A percentile compares a stretch with the other conserved stretches of the same genome.
phyloP scores from a whole-genome alignment of 2,329 filamentous ascomycete species.

The Colletotrichum sp. region DNA sequence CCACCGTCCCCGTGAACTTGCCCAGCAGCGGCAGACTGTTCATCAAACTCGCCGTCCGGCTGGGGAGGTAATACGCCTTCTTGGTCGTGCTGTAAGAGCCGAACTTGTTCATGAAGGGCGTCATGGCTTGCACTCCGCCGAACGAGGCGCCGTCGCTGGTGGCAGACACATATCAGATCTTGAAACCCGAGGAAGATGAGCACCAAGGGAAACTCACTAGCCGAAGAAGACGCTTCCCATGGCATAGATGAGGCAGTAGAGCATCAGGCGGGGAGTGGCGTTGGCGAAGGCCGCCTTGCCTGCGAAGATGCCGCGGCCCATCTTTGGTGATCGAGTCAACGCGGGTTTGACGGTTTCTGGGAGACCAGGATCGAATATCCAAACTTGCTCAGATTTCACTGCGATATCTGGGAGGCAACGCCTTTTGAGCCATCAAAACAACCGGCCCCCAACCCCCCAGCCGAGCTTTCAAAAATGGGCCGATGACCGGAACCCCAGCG shows the following conservation, averaged over 20 bases:
- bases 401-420: rapidly evolving
- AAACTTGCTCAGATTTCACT: neutral
- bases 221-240: neutral
- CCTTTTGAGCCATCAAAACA: neutral
- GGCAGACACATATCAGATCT: neutral
- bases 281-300: neutral
- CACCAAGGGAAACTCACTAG: neutral
- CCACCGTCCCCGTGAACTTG: neutral
- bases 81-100: neutral
- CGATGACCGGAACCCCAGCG: neutral
- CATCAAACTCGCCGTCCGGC: neutral
- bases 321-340: neutral
- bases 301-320: neutral
- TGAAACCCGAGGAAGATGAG: no score
- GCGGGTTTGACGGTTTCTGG: no score
- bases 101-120: neutral
- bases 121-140: neutral
- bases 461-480: neutral
- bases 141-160: neutral
- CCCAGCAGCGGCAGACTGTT: neutral
- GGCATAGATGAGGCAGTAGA: neutral
- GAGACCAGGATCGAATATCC: rapidly evolving
- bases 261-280: neutral
- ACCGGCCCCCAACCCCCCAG: rapidly evolving
- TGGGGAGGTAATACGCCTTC: neutral